Evolutionary conservation across 2,329 filamentous ascomycete genomes (phyloP), one percentile per base, ranked within the genome.

Genomic region (Colletotrichum theobromicola): DNA sequence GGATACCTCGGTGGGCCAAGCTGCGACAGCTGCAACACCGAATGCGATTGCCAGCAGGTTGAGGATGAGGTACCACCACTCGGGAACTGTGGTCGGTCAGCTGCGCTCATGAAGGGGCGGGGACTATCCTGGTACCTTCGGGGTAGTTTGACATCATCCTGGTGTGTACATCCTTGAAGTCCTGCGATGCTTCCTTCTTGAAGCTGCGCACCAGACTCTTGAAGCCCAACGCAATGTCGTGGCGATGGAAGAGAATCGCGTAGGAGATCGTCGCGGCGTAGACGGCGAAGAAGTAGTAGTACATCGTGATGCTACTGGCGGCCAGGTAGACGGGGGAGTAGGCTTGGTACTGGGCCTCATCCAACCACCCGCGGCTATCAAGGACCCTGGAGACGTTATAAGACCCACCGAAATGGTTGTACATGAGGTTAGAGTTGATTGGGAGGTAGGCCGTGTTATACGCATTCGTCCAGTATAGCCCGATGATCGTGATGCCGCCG

Each of bases 71-170:
- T 88, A 89, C 85, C 86, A 88, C 86, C 85, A 88, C 61, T 88
- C 85, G 0, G 87, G 86, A 1, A 86, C 85, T 74, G 15, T 8
- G 1, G 7, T 1, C 9, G 7, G n/a, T 70, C 7, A 60, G 46
- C 34, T 62, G 7, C 2, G 9, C 15, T 2, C 5, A 16, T 4
- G 4, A 4, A 37, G 12, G 13, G 4, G 18, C 26, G 6, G 5
- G 26, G 34, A n/a, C 16, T n/a, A 32, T 34, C 42, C 42, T 1
- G n/a, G 3, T 57, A 73, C 70, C 70, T 76, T 88, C 87, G 5
- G 81, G 82, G 75, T 90, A 89, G 1, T 77, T 77, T 13, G 80
- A 79, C 87, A 90, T 89, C 24, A 89, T 82, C 3, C 85, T 83
- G 70, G 85, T 85, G 78, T 89, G 88, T 4, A 87, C 80, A 74